Evolutionary conservation across 2,329 filamentous ascomycete genomes (phyloP), one percentile per base, ranked within the genome.

Genomic region (Diaporthe citriasiana): DNA sequence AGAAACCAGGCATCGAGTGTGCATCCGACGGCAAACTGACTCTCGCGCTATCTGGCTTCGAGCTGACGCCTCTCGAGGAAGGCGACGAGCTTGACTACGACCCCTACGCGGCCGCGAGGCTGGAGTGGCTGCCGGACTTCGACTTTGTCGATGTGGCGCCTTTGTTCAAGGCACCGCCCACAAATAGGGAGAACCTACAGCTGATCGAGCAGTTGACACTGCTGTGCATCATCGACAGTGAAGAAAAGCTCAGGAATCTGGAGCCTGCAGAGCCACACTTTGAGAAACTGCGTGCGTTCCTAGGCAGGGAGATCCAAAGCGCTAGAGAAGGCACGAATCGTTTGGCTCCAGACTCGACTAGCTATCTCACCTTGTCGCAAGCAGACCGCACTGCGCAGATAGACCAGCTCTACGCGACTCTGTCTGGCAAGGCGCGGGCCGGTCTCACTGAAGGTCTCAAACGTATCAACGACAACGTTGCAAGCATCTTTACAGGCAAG

Each of bases 91-190:
- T 53, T 17, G 33, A 55, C 4, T 35, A 55, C 17, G 66, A 70
- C 30, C 47, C 30, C 17, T 35, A 70, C 7, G 66, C 66, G 15
- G 66, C 66, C 9, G 66, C 47, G 17, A 27, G 47, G 22, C 38
- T 70, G 4, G 66, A 50, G 38, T 70, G 66, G 66, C 25, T 35
- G 4, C 66, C 66, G 4, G 47, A 56, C 33, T 70, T 70, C 22
- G 66, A 70, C 50, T 70, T 56, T 22, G 50, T 72, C 19, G 70
- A 72, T 27, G 93, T 65, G 10, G 33, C 55, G 19, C 55, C 55
- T 2, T 8, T 57, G 22, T 57, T 57, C 33, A 57, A 38, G 10
- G 33, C 55, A 15, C 55, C 55, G 9, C 33, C 55, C 3, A 38
- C 55, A 2, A 57, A 38, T 12, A 57, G 47, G 9, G 25, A 72